These are phyloP conservation scores for Xylaria palmicola DNA, from an alignment of 495 filamentous ascomycete species.

Conservation along the genomic window DNA sequence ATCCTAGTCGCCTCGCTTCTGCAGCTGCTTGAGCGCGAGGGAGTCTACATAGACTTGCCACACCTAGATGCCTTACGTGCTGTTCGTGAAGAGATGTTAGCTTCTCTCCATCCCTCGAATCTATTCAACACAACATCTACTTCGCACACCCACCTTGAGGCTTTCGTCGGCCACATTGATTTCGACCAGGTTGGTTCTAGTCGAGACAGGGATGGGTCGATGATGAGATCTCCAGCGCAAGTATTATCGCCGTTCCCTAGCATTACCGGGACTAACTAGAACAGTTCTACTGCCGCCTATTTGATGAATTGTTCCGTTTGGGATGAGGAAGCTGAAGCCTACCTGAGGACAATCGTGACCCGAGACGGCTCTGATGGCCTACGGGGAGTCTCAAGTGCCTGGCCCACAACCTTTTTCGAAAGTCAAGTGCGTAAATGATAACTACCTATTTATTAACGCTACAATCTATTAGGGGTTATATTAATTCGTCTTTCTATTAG, in stretches of 20 bases:
- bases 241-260: no score
- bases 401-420: conserved; percentile 40
- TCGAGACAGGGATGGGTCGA: conserved; percentile 41
- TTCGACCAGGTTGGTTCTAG: conserved; percentile 39
- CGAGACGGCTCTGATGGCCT: conserved; percentile 8
- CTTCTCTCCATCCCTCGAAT: conserved; percentile 15
- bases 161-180: conserved; percentile 41
- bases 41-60: not conserved
- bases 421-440: not conserved
- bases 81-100: conserved; percentile 8
- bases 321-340: conserved; percentile 42
- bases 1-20: conserved; percentile 12
- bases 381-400: conserved; percentile 32
- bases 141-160: conserved; percentile 47
- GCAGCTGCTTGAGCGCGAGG: not conserved
- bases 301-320: conserved; percentile 40
- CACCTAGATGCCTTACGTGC: not conserved
- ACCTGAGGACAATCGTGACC: conserved; percentile 22
- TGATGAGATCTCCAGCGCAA: conserved; percentile 53
- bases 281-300: conserved; percentile 48
- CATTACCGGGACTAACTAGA: no score
- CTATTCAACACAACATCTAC: conserved; percentile 33
- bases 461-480: no score
- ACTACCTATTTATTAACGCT: not conserved
- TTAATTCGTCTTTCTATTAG: no score